Percentiles rank a stretch among this genome's conserved stretches.
Conservation (phyloP, 805 yeast species). For the Candida caryicola region DNA sequence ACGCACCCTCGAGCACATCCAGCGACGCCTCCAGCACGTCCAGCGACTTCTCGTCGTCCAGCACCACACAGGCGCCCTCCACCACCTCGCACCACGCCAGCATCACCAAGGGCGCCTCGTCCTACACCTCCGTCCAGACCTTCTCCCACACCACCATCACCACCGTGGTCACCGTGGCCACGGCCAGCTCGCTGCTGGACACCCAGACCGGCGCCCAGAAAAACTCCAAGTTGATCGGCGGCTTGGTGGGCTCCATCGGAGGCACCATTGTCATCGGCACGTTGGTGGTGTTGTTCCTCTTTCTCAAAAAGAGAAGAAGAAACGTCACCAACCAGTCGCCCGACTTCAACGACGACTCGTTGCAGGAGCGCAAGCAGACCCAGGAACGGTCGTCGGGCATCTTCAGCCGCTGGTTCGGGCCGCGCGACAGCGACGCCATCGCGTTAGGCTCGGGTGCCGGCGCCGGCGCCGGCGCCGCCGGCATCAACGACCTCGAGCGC, state of each 20-base stretch:
- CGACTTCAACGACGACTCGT: conserved; percentile 37
- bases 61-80: conserved; percentile 8
- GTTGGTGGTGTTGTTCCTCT: conserved; percentile 33
- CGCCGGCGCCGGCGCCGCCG: conserved; percentile 6
- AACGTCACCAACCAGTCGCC: conserved; percentile 41
- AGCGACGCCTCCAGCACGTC: conserved; percentile 2
- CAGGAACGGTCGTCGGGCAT: conserved; percentile 16
- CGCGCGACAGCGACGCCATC: conserved; percentile 8
- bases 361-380: conserved; percentile 16
- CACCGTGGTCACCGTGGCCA: conserved; percentile 37
- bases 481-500: conserved; percentile 27
- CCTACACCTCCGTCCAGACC: conserved; percentile 19
- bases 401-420: conserved; percentile 30
- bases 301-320: conserved; percentile 30
- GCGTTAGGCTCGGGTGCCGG: conserved; percentile 1
- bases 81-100: conserved; percentile 9
- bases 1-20: conserved; percentile 4
- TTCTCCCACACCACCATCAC: conserved; percentile 42
- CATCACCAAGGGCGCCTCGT: conserved; percentile 6
- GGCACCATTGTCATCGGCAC: conserved; percentile 42
- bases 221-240: conserved; percentile 41
- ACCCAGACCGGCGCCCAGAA: conserved; percentile 15
- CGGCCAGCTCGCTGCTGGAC: conserved; percentile 17
- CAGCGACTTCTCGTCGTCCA: conserved; percentile 1
- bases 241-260: conserved; percentile 47